Conservation (phyloP, 805 yeast species). For the Candida sonorensis region DNA sequence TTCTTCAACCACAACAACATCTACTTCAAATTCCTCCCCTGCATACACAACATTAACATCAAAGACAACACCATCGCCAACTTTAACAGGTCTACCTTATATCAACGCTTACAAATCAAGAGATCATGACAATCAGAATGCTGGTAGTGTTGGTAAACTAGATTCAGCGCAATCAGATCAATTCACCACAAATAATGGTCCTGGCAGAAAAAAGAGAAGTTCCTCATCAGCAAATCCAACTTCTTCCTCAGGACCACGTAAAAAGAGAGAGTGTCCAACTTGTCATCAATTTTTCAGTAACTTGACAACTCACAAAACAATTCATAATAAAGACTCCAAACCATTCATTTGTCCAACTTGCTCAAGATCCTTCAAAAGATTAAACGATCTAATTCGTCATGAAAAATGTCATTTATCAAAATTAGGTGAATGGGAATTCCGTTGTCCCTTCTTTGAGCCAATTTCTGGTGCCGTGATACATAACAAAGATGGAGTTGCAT, state of each 20-base stretch:
- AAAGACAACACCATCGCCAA: slow-evolving; percentile 3
- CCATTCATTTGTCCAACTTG: slow-evolving; percentile 79
- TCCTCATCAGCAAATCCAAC: slow-evolving; percentile 6
- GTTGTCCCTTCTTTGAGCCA: slow-evolving; percentile 71
- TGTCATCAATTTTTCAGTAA: slow-evolving; percentile 56
- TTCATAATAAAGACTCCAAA: slow-evolving; percentile 66
- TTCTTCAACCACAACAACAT: background rate
- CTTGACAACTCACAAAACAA: slow-evolving; percentile 75
- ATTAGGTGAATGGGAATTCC: slow-evolving; percentile 58
- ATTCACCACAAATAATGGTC: no score
- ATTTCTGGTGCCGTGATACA: no score
- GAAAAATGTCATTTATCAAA: slow-evolving; percentile 82
- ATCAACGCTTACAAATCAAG: slow-evolving; percentile 4
- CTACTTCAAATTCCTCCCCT: slow-evolving; percentile 1
- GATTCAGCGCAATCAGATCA: background rate
- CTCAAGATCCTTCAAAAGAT: slow-evolving; percentile 78
- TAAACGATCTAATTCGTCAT: slow-evolving; percentile 82
- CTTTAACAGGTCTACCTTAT: background rate
- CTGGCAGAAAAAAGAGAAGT: slow-evolving; percentile 2
- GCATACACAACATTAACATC: slow-evolving; percentile 5
- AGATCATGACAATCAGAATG: no score
- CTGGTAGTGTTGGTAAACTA: slow-evolving; percentile 1
- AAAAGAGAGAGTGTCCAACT: slow-evolving; percentile 31
- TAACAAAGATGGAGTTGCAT: no score
- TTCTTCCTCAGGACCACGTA: slow-evolving; percentile 17